Conservation (phyloP, 2,329 filamentous ascomycete genomes). For the Cryphonectria naterciae region DNA sequence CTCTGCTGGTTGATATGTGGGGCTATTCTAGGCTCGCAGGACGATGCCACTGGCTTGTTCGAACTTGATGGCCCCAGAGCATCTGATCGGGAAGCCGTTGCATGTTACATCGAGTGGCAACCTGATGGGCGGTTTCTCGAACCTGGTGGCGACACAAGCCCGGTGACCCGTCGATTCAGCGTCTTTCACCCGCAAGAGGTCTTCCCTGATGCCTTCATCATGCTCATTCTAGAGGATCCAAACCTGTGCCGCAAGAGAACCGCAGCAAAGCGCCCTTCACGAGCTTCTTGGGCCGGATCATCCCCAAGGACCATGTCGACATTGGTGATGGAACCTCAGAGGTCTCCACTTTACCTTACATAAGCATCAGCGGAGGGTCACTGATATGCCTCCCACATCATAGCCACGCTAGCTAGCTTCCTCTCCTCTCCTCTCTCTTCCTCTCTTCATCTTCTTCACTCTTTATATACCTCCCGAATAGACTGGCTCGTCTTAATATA, state of each 20-base stretch:
- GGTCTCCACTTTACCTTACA: too few species aligned
- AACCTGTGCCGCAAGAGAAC: not conserved
- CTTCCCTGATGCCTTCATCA: constrained; percentile 7
- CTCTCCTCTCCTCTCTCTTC: too few species aligned
- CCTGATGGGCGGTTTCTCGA: not conserved
- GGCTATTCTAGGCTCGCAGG: not conserved
- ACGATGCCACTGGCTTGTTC: not conserved
- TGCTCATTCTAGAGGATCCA: not conserved
- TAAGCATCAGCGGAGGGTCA: too few species aligned
- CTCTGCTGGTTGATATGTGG: not conserved
- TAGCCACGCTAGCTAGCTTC: too few species aligned
- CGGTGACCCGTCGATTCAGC: not conserved
- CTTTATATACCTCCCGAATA: too few species aligned
- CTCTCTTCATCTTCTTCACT: too few species aligned
- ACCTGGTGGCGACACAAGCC: not conserved
- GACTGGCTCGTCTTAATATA: too few species aligned
- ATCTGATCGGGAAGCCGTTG: not conserved
- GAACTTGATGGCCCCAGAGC: not conserved
- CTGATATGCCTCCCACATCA: too few species aligned
- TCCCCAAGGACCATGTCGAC: constrained; percentile 2
- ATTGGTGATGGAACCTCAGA: too few species aligned
- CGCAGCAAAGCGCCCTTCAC: not conserved
- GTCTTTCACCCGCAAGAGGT: not conserved
- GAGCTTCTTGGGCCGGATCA: constrained; percentile 1
- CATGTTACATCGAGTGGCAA: constrained; percentile 3